These are phyloP conservation scores for Scleroderma citrinum DNA, from an alignment of 768 basidiomycete species.

Conservation along the genomic window DNA sequence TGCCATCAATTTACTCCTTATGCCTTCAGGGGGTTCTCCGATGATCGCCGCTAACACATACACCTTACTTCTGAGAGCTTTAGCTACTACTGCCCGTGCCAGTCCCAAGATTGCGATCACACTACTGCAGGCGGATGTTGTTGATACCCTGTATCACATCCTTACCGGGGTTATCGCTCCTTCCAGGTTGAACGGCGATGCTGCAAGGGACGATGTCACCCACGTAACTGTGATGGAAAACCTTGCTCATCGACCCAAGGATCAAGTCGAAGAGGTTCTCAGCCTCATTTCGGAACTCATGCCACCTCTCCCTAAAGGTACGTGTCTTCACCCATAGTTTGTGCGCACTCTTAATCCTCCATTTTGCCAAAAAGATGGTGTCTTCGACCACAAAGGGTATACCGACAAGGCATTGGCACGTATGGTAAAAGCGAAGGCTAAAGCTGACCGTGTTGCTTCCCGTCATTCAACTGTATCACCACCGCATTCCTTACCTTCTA, in stretches of 20 bases:
- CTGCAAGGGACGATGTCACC: conserved; percentile 80
- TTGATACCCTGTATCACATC: conserved; percentile 90
- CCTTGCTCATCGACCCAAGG: conserved; percentile 91
- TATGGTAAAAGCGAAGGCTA: conserved; percentile 76
- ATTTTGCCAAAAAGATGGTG: conserved; percentile 59
- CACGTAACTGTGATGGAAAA: conserved; percentile 99
- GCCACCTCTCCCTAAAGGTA: conserved; percentile 90
- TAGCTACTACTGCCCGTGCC: conserved; percentile 83
- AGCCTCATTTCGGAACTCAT: conserved; percentile 86
- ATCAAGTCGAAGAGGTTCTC: conserved; percentile 92
- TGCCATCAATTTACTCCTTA: conserved; percentile 79
- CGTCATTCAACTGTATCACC: conserved; percentile 42
- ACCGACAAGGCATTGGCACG: conserved; percentile 79
- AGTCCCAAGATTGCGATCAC: conserved; percentile 84
- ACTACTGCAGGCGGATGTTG: conserved; percentile 88
- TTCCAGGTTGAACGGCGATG: conserved; percentile 57
- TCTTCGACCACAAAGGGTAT: conserved; percentile 89
- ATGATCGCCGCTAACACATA: conserved; percentile 83
- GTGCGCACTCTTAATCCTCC: neutral
- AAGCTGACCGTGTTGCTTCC: conserved; percentile 71
- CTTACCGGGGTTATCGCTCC: conserved; percentile 91
- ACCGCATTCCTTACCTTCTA: conserved; percentile 25
- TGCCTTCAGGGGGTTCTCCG: conserved; percentile 83
- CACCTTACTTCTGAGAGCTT: conserved; percentile 77
- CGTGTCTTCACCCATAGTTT: conserved; percentile 2